Base-by-base conservation (phyloP, 108 stramenopile species). In the Cyclotella distinguenda region DNA sequence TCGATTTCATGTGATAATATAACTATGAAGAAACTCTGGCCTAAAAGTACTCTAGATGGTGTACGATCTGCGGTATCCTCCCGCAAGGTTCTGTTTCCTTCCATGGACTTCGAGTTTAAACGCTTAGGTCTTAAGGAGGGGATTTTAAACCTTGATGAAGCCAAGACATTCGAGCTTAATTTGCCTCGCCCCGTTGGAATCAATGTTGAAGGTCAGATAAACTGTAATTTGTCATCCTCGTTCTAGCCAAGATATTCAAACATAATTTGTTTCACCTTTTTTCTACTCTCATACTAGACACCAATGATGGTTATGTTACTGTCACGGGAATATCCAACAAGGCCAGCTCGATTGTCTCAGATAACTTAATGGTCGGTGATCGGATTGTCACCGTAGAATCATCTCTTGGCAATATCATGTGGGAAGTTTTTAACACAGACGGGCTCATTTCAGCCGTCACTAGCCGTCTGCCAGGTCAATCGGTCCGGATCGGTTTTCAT, bases 371-470 rank as follows among this genome's bases (percentile, higher is more conserved):
- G 40, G 58, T 82, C 5, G 91, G 91, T 9, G 91, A 93, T 74
- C 77, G 91, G 28, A 73, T 91, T 11, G 39, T 91, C 21, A 85
- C 88, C 22, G 87, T 91, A 16, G 90, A 86, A 26, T 84, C 89
- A 0, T 81, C 86, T 22, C 39, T 91, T 13, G 93, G 93, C 19
- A 80, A 66, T 15, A 58, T 75, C 26, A 78, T 95, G 81, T 95
- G 94, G 94, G 86, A 91, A 53, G 88, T 91, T 10, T 84, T 85
- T 8, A 90, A 84, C 32, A 81, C 86, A 1, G 87, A 88, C 45
- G 94, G 89, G 5, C 78, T 95, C 43, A 84, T 79, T 16, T 87
- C 87, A n/a, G 87, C 94, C 12, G 82, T 84, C 19, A 90, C 88
- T 10, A 70, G 81, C 23, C 84, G 94, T 12, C 55, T 95, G 28